These are phyloP conservation scores for Arxiozyma slooffiae DNA, from an alignment of 1,139 yeast genomes.

Conservation along the genomic window DNA sequence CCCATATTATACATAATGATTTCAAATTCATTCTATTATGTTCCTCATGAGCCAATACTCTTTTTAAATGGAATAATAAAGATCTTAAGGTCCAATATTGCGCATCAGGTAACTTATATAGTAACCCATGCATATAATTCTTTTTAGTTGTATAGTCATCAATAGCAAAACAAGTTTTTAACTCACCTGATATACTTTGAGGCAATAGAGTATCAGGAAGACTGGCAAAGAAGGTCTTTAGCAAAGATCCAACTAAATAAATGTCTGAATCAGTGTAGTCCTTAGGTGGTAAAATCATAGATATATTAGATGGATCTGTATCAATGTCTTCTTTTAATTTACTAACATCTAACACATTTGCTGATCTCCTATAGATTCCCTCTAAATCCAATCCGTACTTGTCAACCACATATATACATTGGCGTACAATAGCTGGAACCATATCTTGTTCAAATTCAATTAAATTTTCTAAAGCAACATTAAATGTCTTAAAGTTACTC, in stretches of 20 bases:
- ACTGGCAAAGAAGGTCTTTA: constrained; percentile 56
- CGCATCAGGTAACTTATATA: constrained; percentile 86
- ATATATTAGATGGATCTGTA: constrained; percentile 60
- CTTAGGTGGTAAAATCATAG: constrained; percentile 43
- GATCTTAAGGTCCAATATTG: constrained; percentile 86
- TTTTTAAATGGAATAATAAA: constrained; percentile 71
- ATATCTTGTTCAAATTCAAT: constrained; percentile 79
- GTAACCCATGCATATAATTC: constrained; percentile 75
- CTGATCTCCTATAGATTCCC: constrained; percentile 82
- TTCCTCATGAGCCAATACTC: constrained; percentile 55
- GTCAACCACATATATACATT: constrained; percentile 81
- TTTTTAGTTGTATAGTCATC: constrained; percentile 46
- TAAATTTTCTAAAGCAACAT: constrained; percentile 65
- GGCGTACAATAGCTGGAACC: constrained; percentile 84
- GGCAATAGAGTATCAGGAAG: constrained; percentile 68
- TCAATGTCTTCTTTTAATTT: constrained; percentile 67
- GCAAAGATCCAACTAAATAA: constrained; percentile 57
- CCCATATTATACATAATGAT: constrained; percentile 85
- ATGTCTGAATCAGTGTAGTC: constrained; percentile 61
- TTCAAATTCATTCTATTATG: constrained; percentile 72
- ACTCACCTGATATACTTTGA: constrained; percentile 43
- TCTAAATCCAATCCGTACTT: constrained; percentile 73
- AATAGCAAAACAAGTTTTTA: constrained; percentile 68
- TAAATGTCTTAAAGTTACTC: constrained; percentile 55
- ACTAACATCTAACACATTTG: constrained; percentile 65